Evolutionary conservation across 139 green algal species (phyloP).

Genomic region (Haematococcus sp.): DNA sequence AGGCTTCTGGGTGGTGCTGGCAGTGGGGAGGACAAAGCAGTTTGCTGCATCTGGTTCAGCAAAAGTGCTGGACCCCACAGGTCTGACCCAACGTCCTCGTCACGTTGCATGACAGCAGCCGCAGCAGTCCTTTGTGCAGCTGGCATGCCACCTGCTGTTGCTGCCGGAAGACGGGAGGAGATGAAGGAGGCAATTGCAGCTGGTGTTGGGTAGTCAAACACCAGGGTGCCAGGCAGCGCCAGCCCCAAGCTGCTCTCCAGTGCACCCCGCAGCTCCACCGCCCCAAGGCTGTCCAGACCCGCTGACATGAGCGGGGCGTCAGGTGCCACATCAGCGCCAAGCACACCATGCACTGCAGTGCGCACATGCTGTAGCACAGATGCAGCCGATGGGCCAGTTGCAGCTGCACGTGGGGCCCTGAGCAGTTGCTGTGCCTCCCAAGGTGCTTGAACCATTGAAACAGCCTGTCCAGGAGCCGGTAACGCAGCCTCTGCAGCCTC

Average conservation of each 20-base stretch:
- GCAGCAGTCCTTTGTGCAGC: too few relatives aligned
- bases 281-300: slow-evolving; percentile 72
- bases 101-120: too few relatives aligned
- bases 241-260: slow-evolving; percentile 49
- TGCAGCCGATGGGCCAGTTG: background rate
- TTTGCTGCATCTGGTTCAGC: slow-evolving; percentile 39
- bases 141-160: background rate
- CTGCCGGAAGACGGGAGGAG: slow-evolving; percentile 9
- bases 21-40: slow-evolving; percentile 22
- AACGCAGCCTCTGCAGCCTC: too few relatives aligned
- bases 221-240: slow-evolving; percentile 58
- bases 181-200: slow-evolving; percentile 42
- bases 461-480: too few relatives aligned
- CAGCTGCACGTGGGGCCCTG: background rate
- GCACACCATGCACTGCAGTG: slow-evolving; percentile 4
- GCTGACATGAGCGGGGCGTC: slow-evolving; percentile 76
- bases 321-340: slow-evolving; percentile 17
- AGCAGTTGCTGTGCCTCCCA: background rate
- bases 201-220: slow-evolving; percentile 68
- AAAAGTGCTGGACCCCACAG: too few relatives aligned
- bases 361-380: background rate
- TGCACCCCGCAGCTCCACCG: slow-evolving; percentile 74
- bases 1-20: background rate
- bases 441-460: too few relatives aligned
- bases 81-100: too few relatives aligned